Evolutionary conservation across 2,329 filamentous ascomycete species (phyloP).

Genomic region (Clarireedia monteithiana): DNA sequence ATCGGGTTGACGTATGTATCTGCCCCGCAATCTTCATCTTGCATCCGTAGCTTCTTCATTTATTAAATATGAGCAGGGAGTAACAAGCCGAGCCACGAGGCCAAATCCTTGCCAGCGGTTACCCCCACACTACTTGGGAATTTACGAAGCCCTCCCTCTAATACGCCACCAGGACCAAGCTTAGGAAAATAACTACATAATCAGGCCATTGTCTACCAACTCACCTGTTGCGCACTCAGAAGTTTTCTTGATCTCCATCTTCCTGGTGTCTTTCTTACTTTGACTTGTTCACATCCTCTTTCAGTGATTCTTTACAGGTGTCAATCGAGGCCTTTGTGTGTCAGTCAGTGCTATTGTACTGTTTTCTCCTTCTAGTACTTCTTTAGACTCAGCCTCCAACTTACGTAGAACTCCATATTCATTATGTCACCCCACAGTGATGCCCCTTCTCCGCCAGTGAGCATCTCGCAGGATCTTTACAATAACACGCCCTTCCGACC

Average conservation of each 20-base stretch:
- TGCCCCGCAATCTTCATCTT: conserved; percentile 8
- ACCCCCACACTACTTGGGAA: conserved; percentile 16
- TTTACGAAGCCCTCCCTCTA: neutral
- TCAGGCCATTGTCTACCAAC: neutral
- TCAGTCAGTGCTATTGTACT: neutral
- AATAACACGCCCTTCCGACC: conserved; percentile 27
- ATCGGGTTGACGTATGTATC: neutral
- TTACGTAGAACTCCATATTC: neutral
- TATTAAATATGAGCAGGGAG: neutral
- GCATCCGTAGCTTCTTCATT: neutral
- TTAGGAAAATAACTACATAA: conserved; percentile 1
- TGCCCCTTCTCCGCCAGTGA: conserved; percentile 38
- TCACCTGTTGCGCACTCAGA: neutral
- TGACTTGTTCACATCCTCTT: too few species aligned
- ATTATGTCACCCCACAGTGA: conserved; percentile 42
- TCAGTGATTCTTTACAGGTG: neutral
- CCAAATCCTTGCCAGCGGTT: conserved; percentile 10
- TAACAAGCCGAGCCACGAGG: conserved; percentile 19
- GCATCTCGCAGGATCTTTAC: conserved; percentile 37
- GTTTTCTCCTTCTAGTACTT: neutral
- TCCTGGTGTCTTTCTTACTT: neutral
- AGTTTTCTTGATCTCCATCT: neutral
- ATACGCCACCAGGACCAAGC: conserved; percentile 7
- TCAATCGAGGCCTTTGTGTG: neutral
- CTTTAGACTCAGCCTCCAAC: neutral